Evolutionary conservation across 208 protist species (phyloP).

Genomic region (Trypanosoma rangeli): DNA sequence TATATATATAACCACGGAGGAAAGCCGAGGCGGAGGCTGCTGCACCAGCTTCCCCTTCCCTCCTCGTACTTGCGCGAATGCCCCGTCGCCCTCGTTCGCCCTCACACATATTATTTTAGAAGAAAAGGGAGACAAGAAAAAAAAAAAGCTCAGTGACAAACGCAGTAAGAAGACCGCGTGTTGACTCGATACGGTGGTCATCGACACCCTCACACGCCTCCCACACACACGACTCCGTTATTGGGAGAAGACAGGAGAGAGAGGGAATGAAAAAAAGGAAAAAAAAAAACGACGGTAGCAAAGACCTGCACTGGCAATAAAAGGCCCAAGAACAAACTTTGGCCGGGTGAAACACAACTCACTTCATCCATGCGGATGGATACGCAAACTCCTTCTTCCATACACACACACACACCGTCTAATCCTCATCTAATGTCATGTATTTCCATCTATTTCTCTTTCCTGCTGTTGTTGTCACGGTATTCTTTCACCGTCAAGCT

Average conservation of each 20-base stretch:
- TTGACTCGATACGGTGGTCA: background rate
- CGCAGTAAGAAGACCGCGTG: background rate
- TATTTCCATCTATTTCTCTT: background rate
- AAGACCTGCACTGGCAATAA: background rate
- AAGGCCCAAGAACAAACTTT: background rate
- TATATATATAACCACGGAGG: background rate
- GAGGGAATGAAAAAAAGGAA: background rate
- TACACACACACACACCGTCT: background rate
- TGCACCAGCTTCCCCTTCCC: background rate
- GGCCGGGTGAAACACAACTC: background rate
- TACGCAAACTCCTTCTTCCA: background rate
- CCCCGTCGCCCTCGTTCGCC: background rate
- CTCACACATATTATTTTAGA: background rate
- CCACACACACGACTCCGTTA: background rate
- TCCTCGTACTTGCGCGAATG: background rate
- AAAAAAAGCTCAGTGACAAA: background rate
- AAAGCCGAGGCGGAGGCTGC: slow-evolving; percentile 22
- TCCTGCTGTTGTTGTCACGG: background rate
- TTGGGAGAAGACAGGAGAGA: background rate
- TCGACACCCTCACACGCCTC: background rate
- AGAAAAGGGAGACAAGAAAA: background rate
- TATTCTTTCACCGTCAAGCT: slow-evolving; percentile 5
- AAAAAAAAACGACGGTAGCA: slow-evolving; percentile 20
- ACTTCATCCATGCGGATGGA: background rate
- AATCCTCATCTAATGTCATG: background rate